These are phyloP conservation scores for Dichotomopilus funicola DNA, from an alignment of 2,329 filamentous ascomycete species.

Conservation along the genomic window DNA sequence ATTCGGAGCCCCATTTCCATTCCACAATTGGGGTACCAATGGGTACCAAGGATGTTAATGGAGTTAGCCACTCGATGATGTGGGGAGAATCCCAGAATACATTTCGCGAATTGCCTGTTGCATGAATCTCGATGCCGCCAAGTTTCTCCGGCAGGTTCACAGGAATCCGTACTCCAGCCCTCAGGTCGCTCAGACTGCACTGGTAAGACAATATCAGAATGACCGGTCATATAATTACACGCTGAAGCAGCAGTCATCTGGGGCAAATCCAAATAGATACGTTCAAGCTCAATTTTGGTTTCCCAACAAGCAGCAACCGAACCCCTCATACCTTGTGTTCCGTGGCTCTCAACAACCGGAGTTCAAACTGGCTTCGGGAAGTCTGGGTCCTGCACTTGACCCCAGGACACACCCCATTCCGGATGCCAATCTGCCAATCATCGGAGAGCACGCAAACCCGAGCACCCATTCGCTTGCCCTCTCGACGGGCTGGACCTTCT, in stretches of 20 bases:
- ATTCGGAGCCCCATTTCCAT: not conserved
- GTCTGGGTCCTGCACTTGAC: not conserved
- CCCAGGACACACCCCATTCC: not conserved
- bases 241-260: no score
- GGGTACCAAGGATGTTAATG: not conserved
- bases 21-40: no score
- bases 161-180: no score
- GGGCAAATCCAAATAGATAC: no score
- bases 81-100: no score
- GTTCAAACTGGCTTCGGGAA: not conserved
- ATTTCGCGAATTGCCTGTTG: no score
- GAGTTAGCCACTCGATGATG: not conserved
- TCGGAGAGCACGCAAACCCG: slow-evolving; percentile 10
- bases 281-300: not conserved
- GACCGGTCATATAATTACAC: no score
- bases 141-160: no score
- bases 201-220: no score
- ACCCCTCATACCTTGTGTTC: not conserved
- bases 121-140: no score
- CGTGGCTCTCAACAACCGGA: not conserved
- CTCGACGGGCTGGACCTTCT: slow-evolving; percentile 8
- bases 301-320: not conserved
- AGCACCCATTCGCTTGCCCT: slow-evolving; percentile 16
- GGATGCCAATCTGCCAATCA: slow-evolving; percentile 12
- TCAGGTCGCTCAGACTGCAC: no score